Conservation (phyloP, 805 yeast species). For the Scheffersomyces ergatensis region DNA sequence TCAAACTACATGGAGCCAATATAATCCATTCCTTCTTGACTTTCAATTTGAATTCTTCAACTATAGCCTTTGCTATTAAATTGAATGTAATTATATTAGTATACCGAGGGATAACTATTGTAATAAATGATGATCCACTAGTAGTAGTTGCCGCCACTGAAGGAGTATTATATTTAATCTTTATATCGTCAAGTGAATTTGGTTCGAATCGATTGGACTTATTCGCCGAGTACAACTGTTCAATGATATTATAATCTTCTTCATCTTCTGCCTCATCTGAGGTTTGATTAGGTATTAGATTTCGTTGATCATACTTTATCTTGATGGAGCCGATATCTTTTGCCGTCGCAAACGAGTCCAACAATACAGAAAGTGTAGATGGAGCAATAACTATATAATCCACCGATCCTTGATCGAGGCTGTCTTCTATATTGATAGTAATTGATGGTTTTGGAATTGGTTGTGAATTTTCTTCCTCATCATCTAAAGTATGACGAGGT, state of each 20-base stretch:
- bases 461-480: conserved; percentile 26
- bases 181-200: neutral
- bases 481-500: conserved; percentile 53
- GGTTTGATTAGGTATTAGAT: conserved; percentile 8
- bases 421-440: conserved; percentile 12
- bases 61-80: conserved; percentile 22
- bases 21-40: conserved; percentile 23
- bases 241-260: conserved; percentile 48
- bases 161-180: neutral
- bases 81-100: conserved; percentile 34
- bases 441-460: conserved; percentile 28
- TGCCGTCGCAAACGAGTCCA: conserved; percentile 7
- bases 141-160: too few relatives aligned
- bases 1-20: conserved; percentile 36
- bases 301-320: conserved; percentile 5
- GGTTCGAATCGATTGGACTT: conserved; percentile 12
- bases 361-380: conserved; percentile 14
- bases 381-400: conserved; percentile 30
- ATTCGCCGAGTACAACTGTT: conserved; percentile 44
- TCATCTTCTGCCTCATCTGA: conserved; percentile 13
- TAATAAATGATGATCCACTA: conserved; percentile 3
- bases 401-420: conserved; percentile 6
- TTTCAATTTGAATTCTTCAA: conserved; percentile 7
- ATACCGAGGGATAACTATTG: conserved; percentile 32
- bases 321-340: conserved; percentile 3